These are phyloP conservation scores for Macrotyloma uniflorum DNA, from an alignment of 306 rosid genomes.

Conservation along the genomic window DNA sequence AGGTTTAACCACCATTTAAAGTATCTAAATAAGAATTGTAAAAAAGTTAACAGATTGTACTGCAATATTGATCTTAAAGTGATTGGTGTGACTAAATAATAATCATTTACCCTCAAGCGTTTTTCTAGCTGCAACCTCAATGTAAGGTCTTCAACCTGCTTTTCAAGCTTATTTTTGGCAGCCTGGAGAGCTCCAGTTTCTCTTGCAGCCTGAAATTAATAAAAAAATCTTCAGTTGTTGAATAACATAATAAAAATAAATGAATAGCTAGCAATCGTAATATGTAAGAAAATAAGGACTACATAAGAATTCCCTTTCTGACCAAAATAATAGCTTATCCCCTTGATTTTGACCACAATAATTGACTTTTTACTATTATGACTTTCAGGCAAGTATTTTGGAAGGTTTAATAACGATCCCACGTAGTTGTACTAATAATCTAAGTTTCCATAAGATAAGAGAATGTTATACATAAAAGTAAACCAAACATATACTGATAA, in stretches of 20 bases:
- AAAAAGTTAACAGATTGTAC: not conserved
- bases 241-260: conserved; percentile 5
- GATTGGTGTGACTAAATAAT: conserved; percentile 24
- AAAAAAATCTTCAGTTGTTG: not conserved
- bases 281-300: not conserved
- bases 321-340: not conserved
- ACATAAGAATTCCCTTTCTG: not conserved
- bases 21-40: conserved; percentile 11
- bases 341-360: conserved; percentile 24
- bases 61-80: conserved; percentile 10
- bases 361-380: not conserved
- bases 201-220: conserved; percentile 79
- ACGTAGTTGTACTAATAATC: not conserved
- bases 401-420: conserved; percentile 16
- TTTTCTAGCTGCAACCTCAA: conserved; percentile 97
- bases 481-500: not conserved
- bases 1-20: conserved; percentile 13
- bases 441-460: not conserved
- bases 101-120: conserved; percentile 79
- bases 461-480: not conserved
- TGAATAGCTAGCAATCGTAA: conserved; percentile 23
- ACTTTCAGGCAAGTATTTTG: not conserved
- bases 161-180: conserved; percentile 98
- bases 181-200: conserved; percentile 99
- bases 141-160: conserved; percentile 95